Base-by-base conservation (phyloP, 1,139 yeast species). In the Wickerhamomyces sp. region DNA sequence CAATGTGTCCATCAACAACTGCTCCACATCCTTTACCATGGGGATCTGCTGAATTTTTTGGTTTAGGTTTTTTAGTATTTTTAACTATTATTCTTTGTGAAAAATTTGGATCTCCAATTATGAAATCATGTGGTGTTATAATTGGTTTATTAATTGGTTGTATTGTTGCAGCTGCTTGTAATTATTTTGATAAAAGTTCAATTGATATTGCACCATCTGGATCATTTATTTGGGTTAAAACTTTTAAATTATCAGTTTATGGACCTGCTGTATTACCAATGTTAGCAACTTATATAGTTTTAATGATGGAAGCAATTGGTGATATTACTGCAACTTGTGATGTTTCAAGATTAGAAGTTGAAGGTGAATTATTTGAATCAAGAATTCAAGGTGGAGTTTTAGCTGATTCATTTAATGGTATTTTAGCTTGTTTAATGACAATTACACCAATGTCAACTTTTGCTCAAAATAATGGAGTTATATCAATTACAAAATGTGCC, bases 381-480 rank as follows among this genome's bases (percentile, higher is more conserved):
- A 75, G 96, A 63, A 76, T 90, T 53, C 96, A 89, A 69, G 96
- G 96, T 56, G 97, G 96, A 65, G 76, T 89, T 41, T 72, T 89
- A 42, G 94, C 95, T 30, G 96, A 89, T 64, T 82, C 81, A 18
- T 37, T 64, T 32, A 85, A 86, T 46, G 94, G 95, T 48, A 58
- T 84, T 18, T 54, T 89, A 8, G 84, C 94, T 6, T 90, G 90
- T 34, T 72, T 89, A 43, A 73, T 78, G 73, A 83, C 90, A 7
- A 71, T 85, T 48, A 84, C 95, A 37, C 95, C 96, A 46, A 75
- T 89, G 78, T 81, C 93, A 11, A 84, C 93, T 0, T 89, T 89
- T 71, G 96, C 96, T 9, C 96, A 89, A 66, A 90, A 89, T 68
- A 90, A 90, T 64, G 96, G 96, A 70, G 95, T 89, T 50, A 89